phyloP scores from a whole-genome alignment of 352 stramenopile species.

The Phytophthora tentaculata region DNA sequence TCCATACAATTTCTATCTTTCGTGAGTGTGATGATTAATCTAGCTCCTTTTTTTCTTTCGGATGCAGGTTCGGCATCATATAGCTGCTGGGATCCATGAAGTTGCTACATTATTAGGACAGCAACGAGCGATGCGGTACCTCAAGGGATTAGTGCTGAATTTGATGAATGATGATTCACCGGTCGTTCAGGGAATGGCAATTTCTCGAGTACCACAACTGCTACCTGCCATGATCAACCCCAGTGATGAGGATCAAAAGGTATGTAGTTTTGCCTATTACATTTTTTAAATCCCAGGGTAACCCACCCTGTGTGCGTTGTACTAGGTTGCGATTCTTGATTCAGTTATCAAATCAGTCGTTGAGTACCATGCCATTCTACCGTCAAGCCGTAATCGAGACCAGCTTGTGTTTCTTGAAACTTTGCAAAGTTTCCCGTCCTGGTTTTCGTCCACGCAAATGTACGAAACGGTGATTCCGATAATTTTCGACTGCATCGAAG shows the following conservation, averaged over 20 bases:
- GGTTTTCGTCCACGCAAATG: conserved; percentile 65
- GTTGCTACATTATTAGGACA: conserved; percentile 67
- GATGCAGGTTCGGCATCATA: conserved; percentile 59
- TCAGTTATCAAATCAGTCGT: conserved; percentile 66
- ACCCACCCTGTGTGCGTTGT: background rate
- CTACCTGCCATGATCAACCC: conserved; percentile 56
- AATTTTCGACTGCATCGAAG: conserved; percentile 80
- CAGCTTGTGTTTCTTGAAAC: conserved; percentile 73
- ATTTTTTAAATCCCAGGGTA: too few relatives aligned
- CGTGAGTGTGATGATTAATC: background rate
- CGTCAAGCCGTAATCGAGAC: conserved; percentile 70
- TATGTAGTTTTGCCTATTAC: conserved; percentile 23
- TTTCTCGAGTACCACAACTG: conserved; percentile 59
- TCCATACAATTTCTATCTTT: background rate
- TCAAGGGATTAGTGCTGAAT: conserved; percentile 60
- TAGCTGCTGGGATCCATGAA: conserved; percentile 79
- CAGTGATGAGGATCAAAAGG: conserved; percentile 76
- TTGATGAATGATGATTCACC: conserved; percentile 74
- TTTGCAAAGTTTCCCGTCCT: conserved; percentile 62
- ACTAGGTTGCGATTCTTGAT: conserved; percentile 60
- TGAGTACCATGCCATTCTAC: conserved; percentile 77
- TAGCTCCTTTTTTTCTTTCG: background rate
- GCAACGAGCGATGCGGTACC: conserved; percentile 63
- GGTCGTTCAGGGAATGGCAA: conserved; percentile 65
- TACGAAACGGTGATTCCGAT: conserved; percentile 81